Evolutionary conservation across 495 filamentous ascomycete species (phyloP).

Genomic region (Elaphomyces granulatus): DNA sequence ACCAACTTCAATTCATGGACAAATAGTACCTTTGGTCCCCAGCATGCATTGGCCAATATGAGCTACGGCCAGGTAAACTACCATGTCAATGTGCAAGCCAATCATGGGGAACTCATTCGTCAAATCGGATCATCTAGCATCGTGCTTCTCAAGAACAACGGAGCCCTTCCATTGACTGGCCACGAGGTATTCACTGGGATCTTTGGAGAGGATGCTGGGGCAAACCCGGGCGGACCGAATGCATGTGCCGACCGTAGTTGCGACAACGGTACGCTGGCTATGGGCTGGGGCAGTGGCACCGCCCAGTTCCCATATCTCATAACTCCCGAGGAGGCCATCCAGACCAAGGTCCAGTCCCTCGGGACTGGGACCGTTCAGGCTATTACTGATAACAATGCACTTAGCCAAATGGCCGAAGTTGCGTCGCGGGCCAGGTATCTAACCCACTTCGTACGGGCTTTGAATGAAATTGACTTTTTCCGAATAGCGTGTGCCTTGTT

Average conservation of each 20-base stretch:
- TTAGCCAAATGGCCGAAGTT: conserved; percentile 40
- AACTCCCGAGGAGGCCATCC: conserved; percentile 75
- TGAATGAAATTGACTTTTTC: neutral
- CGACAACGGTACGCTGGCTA: conserved; percentile 72
- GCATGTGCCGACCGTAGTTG: conserved; percentile 74
- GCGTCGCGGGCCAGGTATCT: conserved; percentile 44
- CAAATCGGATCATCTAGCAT: conserved; percentile 61
- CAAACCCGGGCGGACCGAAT: conserved; percentile 69
- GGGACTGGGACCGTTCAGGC: conserved; percentile 51
- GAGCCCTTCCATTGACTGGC: conserved; percentile 59
- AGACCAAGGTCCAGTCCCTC: conserved; percentile 42
- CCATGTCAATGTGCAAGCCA: conserved; percentile 67
- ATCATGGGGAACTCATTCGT: conserved; percentile 59
- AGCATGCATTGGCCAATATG: conserved; percentile 44
- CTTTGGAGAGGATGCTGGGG: conserved; percentile 76
- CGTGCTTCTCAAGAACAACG: conserved; percentile 80
- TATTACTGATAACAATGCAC: conserved; percentile 63
- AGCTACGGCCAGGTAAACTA: conserved; percentile 60
- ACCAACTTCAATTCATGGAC: conserved; percentile 90
- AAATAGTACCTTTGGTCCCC: conserved; percentile 52
- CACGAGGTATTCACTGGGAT: conserved; percentile 63
- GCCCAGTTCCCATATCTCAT: conserved; percentile 85
- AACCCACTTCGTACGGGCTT: neutral
- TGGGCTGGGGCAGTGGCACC: conserved; percentile 90
- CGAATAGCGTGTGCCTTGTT: conserved; percentile 50